Conservation (phyloP, 1,284 basidiomycete species). For the Chalciporus sp. region DNA sequence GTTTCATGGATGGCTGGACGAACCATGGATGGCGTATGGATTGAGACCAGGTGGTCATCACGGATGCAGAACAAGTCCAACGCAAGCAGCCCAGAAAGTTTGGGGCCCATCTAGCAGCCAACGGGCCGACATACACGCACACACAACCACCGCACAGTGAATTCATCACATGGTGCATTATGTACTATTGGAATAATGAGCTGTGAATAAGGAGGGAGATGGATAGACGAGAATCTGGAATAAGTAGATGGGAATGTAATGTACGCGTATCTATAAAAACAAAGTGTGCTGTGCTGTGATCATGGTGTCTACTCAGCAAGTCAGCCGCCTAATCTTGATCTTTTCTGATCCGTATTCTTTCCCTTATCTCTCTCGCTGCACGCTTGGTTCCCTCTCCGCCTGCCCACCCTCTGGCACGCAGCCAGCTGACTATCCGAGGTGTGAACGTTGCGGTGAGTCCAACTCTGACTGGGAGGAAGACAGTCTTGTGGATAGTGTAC, state of each 20-base stretch:
- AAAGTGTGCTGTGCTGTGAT: background rate
- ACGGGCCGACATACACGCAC: no score
- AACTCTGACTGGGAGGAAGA: slow-evolving; percentile 88
- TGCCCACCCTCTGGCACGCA: slow-evolving; percentile 75
- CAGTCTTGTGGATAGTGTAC: slow-evolving; percentile 95
- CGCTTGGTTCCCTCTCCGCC: slow-evolving; percentile 67
- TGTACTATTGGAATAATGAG: background rate
- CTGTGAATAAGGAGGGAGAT: slow-evolving; percentile 2
- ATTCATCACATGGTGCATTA: background rate
- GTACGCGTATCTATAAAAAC: slow-evolving; percentile 3
- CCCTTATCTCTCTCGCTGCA: slow-evolving; percentile 65
- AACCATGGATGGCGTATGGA: slow-evolving; percentile 59
- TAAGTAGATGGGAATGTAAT: slow-evolving; percentile 17
- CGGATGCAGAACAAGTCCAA: background rate
- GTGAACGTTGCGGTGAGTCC: slow-evolving; percentile 89
- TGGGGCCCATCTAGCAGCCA: background rate
- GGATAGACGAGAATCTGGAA: slow-evolving; percentile 6
- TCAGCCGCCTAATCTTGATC: slow-evolving; percentile 5
- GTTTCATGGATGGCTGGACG: slow-evolving; percentile 47
- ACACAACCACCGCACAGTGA: no score
- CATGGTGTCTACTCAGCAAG: background rate
- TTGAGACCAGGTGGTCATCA: slow-evolving; percentile 37
- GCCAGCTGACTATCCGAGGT: slow-evolving; percentile 81
- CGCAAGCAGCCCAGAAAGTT: slow-evolving; percentile 8
- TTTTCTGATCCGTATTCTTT: slow-evolving; percentile 39